Conservation (phyloP, 108 stramenopile species). For the Skeletonema grethae region DNA sequence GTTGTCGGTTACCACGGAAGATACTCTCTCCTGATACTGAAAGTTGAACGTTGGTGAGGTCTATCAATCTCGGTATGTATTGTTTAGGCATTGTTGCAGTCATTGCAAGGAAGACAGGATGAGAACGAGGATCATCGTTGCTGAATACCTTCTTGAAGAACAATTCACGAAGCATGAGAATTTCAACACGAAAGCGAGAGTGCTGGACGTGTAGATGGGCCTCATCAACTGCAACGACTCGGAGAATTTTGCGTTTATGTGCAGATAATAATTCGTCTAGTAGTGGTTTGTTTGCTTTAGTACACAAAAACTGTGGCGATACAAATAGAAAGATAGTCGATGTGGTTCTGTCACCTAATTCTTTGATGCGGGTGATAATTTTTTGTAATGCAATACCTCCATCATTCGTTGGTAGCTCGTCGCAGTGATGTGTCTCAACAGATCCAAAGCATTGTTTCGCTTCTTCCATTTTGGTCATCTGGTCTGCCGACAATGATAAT, state of each 20-base stretch:
- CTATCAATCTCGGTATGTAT: too few relatives aligned
- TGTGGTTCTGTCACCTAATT: not conserved
- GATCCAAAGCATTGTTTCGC: not conserved
- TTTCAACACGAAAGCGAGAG: not conserved
- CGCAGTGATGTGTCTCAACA: not conserved
- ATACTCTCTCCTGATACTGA: too few relatives aligned
- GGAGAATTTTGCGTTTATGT: not conserved
- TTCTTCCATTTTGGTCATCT: not conserved
- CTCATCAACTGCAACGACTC: not conserved
- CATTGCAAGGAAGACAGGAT: too few relatives aligned
- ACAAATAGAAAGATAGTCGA: not conserved
- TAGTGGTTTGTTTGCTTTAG: not conserved
- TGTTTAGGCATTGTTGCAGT: too few relatives aligned
- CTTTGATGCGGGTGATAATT: not conserved
- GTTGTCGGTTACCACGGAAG: too few relatives aligned
- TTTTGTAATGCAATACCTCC: too few relatives aligned
- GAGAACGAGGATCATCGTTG: too few relatives aligned
- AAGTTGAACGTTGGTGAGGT: too few relatives aligned
- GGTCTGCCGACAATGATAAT: not conserved
- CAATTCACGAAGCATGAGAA: not conserved
- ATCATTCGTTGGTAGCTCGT: not conserved
- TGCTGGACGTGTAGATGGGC: not conserved
- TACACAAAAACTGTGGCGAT: not conserved
- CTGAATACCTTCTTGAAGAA: conserved; percentile 5
- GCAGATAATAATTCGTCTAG: not conserved